Evolutionary conservation across 2,329 filamentous ascomycete species (phyloP), one percentile per base, ranked within the genome.

Genomic region (Beauveria asiatica): DNA sequence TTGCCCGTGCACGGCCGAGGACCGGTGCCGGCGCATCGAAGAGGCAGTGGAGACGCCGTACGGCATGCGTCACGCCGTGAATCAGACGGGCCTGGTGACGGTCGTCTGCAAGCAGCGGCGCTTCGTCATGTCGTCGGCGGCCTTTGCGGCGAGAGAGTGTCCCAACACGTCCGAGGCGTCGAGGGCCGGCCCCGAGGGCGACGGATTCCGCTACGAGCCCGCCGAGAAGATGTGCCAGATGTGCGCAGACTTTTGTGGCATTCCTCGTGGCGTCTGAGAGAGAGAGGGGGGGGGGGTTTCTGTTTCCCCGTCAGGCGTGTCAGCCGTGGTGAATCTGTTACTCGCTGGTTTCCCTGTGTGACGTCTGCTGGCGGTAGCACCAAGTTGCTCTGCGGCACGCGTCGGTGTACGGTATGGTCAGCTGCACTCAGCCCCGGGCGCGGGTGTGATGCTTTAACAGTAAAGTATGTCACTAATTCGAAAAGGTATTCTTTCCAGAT

Each of bases 81-180:
- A 57, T 30, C 55, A 49, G 55, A 27, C 45, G 19, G 45, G 33
- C 19, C 30, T 41, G 21, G 19, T 42, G 6, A 49, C 33, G 5
- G 9, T 49, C 5, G 55, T 57, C 30, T 57, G 55, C 55, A 49
- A 50, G 45, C 44, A 39, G 55, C 55, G 55, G 16, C 44, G 44
- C 10, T 57, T 57, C 33, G 33, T 57, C 55, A 57, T 57, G 55
- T 57, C 55, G n/a, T 27, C 33, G 19, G 55, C 44, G 16, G 55
- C 55, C 19, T 57, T 49, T 30, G 13, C 55, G 1, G 21, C 45
- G 1, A 45, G 55, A 44, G 55, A 49, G 45, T 57, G 55, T 46
- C 55, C 55, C 21, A 57, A 57, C 21, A 57, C 55, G 13, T 57
- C 55, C 30, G 45, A 39, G 33, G 55, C 8, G 16, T 57, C 55